Evolutionary conservation across 257 asterid genomes (phyloP).

Genomic region (Ballota nigra): DNA sequence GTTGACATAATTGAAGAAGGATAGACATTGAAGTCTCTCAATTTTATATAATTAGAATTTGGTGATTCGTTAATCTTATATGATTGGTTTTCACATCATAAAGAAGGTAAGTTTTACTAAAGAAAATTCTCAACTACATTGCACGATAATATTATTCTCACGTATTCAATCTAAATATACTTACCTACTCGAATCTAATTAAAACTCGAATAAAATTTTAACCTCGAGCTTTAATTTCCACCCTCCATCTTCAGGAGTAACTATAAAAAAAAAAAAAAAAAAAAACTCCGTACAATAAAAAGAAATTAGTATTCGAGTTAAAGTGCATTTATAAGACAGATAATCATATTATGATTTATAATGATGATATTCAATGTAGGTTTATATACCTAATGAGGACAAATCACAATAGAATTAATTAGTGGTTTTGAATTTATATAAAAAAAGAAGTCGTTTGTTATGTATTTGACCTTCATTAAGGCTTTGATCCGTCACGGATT

Average conservation of each 20-base stretch:
- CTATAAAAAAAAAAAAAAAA: too few species aligned
- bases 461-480: not conserved
- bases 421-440: not conserved
- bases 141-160: not conserved
- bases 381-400: not conserved
- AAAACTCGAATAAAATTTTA: too few species aligned
- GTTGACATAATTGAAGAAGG: slow-evolving; percentile 13
- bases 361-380: not conserved
- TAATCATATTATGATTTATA: not conserved
- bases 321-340: not conserved
- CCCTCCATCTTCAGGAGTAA: too few species aligned
- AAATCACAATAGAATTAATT: not conserved
- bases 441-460: not conserved
- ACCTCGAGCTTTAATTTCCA: too few species aligned
- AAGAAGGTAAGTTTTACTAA: not conserved
- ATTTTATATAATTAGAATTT: not conserved
- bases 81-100: not conserved
- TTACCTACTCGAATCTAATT: too few species aligned
- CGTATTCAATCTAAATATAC: too few species aligned
- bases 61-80: not conserved
- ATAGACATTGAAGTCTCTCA: not conserved
- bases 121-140: not conserved
- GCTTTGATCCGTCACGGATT: not conserved
- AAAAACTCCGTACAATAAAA: too few species aligned
- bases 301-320: not conserved